Conservation (phyloP, 257 asterid species). For the Solanum commersonii region DNA sequence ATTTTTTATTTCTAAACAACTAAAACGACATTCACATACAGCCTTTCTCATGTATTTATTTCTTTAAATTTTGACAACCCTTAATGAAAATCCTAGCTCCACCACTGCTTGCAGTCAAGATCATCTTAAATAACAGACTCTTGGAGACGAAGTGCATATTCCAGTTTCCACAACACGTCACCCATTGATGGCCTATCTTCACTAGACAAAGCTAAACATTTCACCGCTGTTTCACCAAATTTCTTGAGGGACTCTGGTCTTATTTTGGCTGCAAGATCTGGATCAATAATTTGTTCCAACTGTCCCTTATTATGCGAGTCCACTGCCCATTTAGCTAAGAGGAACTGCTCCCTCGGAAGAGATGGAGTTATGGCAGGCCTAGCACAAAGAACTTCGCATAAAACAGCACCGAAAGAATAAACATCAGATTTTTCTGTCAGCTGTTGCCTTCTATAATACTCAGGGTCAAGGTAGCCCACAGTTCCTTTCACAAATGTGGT, state of each 20-base stretch:
- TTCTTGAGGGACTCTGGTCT: not conserved
- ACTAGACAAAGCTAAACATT: not conserved
- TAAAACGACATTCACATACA: not conserved
- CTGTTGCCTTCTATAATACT: too few relatives aligned
- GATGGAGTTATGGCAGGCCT: rapidly evolving
- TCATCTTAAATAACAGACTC: not conserved
- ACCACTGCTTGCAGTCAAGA: rapidly evolving
- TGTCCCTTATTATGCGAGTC: not conserved
- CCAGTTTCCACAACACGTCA: not conserved
- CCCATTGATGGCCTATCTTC: not conserved
- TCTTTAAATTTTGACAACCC: too few relatives aligned
- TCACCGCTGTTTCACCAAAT: not conserved
- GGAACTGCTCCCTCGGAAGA: not conserved
- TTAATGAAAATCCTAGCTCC: not conserved
- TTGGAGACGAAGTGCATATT: not conserved
- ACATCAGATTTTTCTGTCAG: too few relatives aligned
- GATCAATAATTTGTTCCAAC: not conserved
- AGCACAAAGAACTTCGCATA: too few relatives aligned
- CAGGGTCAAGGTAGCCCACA: too few relatives aligned
- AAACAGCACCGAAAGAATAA: too few relatives aligned
- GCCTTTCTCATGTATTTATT: not conserved
- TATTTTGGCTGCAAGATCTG: not conserved
- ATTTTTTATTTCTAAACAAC: not conserved
- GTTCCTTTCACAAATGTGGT: too few relatives aligned
- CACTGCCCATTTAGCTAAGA: not conserved